Percentiles rank a stretch among this genome's conserved stretches.
phyloP scores from a whole-genome alignment of 2,329 filamentous ascomycete genomes.

The Trichoderma guizhouense region DNA sequence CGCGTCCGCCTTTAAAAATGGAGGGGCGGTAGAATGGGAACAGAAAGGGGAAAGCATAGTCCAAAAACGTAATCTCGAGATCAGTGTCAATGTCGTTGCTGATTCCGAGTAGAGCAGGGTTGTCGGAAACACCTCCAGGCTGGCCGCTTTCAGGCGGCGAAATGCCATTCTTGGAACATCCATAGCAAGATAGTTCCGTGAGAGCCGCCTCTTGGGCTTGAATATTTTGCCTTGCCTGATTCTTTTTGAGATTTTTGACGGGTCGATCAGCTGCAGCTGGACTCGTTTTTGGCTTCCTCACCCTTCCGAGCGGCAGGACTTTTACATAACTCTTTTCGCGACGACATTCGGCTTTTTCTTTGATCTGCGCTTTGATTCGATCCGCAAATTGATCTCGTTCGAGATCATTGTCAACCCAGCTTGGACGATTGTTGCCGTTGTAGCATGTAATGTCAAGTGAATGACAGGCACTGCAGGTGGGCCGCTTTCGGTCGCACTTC shows the following conservation, averaged over 20 bases:
- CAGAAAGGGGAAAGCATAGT: slow-evolving; percentile 47
- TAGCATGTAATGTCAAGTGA: slow-evolving; percentile 47
- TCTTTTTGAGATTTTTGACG: neutral
- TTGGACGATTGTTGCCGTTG: slow-evolving; percentile 42
- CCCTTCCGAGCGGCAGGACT: slow-evolving; percentile 2
- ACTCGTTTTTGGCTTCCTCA: neutral
- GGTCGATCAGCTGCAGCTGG: neutral
- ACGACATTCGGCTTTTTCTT: slow-evolving; percentile 23
- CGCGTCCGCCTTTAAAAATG: slow-evolving; percentile 45
- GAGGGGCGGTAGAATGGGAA: slow-evolving; percentile 54
- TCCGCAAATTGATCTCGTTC: slow-evolving; percentile 26
- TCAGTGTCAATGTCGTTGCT: slow-evolving; percentile 1
- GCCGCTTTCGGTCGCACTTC: slow-evolving; percentile 47
- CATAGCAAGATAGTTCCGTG: neutral
- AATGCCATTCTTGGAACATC: neutral
- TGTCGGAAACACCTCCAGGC: neutral
- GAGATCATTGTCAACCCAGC: slow-evolving; percentile 44
- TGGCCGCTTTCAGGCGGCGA: neutral
- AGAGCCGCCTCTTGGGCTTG: neutral
- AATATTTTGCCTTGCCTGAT: neutral
- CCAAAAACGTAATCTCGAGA: slow-evolving; percentile 27
- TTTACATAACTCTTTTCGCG: slow-evolving; percentile 32
- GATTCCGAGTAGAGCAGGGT: neutral
- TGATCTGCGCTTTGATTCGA: slow-evolving; percentile 26
- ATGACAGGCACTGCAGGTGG: slow-evolving; percentile 44